Percentiles rank a stretch among this genome's conserved stretches.
phyloP scores from a whole-genome alignment of 129 eudicot species.

The Daucus carota region DNA sequence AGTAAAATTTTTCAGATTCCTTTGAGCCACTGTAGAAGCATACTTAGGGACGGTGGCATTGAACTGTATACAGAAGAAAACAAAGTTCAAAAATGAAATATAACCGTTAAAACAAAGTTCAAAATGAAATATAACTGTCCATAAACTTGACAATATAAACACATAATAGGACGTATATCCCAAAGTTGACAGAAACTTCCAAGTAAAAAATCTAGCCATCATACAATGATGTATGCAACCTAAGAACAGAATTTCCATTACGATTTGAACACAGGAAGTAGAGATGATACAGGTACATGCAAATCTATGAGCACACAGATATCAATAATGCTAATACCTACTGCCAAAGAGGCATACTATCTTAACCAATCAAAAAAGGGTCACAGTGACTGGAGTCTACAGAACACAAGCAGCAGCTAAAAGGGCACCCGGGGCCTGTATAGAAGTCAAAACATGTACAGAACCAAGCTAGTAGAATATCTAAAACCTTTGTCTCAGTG shows the following conservation, averaged over 20 bases:
- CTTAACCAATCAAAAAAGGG: background rate
- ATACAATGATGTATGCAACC: background rate
- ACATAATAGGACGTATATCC: background rate
- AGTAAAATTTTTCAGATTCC: constrained; percentile 68
- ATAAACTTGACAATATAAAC: background rate
- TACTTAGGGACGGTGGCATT: constrained; percentile 75
- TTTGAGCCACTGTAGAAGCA: constrained; percentile 86
- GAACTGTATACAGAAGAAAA: constrained; percentile 46
- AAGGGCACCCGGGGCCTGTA: background rate
- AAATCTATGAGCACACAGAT: background rate
- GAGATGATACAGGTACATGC: no score
- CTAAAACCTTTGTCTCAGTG: background rate
- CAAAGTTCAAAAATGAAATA: background rate
- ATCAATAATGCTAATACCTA: background rate
- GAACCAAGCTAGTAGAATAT: background rate
- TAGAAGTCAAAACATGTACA: background rate
- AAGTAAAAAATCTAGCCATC: background rate
- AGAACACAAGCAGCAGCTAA: background rate
- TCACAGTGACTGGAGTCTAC: background rate
- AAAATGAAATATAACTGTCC: constrained; percentile 3
- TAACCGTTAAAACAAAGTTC: constrained; percentile 1
- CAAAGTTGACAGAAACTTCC: background rate
- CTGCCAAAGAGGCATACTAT: background rate
- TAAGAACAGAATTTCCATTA: background rate
- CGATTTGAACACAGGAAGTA: background rate